Evolutionary conservation across 306 rosid species (phyloP).

Genomic region (Canavalia gladiata): DNA sequence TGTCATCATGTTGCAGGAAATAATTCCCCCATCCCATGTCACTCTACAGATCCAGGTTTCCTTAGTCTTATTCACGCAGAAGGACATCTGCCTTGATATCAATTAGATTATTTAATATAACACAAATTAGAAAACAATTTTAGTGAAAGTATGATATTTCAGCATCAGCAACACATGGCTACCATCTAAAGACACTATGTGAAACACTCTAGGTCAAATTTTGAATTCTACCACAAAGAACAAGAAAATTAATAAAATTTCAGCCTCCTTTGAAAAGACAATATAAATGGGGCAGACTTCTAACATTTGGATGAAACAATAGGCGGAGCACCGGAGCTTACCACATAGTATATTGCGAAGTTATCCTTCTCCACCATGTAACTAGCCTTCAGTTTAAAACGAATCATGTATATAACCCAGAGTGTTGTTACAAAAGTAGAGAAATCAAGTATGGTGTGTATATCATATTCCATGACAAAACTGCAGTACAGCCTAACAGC

Average conservation of each 20-base stretch:
- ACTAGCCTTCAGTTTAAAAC: conserved; percentile 90
- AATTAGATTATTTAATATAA: neutral
- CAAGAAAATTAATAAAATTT: neutral
- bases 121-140: neutral
- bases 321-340: conserved; percentile 51
- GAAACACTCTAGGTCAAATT: neutral
- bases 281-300: conserved; percentile 7
- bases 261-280: neutral
- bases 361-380: conserved; percentile 99
- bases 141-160: neutral
- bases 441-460: conserved; percentile 92
- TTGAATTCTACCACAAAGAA: neutral
- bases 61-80: conserved; percentile 1
- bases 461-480: conserved; percentile 97
- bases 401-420: conserved; percentile 97
- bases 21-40: neutral
- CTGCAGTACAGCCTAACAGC: conserved; percentile 98
- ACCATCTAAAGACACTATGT: neutral
- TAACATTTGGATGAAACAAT: conserved; percentile 10
- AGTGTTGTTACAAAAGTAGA: conserved; percentile 87
- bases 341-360: conserved; percentile 92
- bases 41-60: conserved; percentile 22
- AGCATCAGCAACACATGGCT: neutral
- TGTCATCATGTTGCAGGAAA: neutral
- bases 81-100: conserved; percentile 19